Percentiles rank a stretch among this genome's conserved stretches.
phyloP scores from a whole-genome alignment of 441 rosid genomes.

The Bruguiera hainesii region DNA sequence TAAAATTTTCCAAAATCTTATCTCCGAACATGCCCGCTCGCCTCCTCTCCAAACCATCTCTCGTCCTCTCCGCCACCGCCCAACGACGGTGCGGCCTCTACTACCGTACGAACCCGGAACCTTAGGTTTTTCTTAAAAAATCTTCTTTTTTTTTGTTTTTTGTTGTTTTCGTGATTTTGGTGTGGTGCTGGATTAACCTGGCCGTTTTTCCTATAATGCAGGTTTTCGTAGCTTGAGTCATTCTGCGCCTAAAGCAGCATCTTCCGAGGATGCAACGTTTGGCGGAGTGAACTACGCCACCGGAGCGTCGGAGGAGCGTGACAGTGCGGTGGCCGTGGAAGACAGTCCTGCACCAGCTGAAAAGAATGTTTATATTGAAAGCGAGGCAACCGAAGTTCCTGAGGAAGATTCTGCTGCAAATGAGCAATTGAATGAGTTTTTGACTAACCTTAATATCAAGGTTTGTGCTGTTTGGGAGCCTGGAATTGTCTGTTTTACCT shows the following conservation, averaged over 20 bases:
- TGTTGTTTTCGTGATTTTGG: background rate
- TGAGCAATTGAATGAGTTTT: constrained; percentile 40
- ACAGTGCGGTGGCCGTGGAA: constrained; percentile 25
- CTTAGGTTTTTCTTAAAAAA: constrained; percentile 12
- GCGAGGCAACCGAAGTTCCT: constrained; percentile 18
- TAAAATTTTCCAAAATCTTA: constrained; percentile 9
- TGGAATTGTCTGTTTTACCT: background rate
- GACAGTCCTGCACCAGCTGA: constrained; percentile 36
- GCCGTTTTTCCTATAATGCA: constrained; percentile 8
- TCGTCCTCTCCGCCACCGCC: constrained; percentile 19
- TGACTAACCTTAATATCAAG: constrained; percentile 52
- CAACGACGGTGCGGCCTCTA: constrained; percentile 17
- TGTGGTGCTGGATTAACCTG: background rate
- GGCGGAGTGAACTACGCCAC: constrained; percentile 32
- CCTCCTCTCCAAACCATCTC: constrained; percentile 11
- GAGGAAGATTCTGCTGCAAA: constrained; percentile 32
- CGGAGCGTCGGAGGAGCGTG: constrained; percentile 31
- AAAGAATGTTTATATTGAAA: constrained; percentile 28
- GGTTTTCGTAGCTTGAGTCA: constrained; percentile 29
- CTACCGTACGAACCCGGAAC: constrained; percentile 41
- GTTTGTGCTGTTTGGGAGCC: constrained; percentile 14
- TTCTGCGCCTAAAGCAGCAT: constrained; percentile 44
- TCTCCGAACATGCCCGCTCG: constrained; percentile 3
- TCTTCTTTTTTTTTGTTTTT: background rate
- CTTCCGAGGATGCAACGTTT: constrained; percentile 43